Evolutionary conservation across 1,284 basidiomycete genomes (phyloP), one percentile per base, ranked within the genome.

Genomic region (Puccinia polysora): DNA sequence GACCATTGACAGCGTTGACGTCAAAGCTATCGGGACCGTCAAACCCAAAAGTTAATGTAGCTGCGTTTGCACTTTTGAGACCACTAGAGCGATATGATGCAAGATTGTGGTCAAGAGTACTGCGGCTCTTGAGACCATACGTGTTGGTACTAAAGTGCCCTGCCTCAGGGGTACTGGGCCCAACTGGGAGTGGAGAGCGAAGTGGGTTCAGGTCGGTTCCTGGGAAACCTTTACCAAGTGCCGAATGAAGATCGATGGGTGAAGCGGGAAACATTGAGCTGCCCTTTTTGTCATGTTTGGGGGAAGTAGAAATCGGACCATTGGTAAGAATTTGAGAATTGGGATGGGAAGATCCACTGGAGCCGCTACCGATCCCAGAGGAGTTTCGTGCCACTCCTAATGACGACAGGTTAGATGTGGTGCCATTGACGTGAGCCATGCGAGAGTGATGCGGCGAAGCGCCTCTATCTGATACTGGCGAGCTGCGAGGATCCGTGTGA

Each of bases 401-500:
- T n/a, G 43, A 30, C 7, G 43, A 38, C 12, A 56, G 56, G 32
- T 34, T 40, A 45, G 12, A 20, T 20, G 58, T 34, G 10, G 28
- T 34, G 1, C 67, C 56, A 59, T 62, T 70, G 28, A 70, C 36
- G n/a, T 70, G 56, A n/a, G 58, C 58, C 20, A 70, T 58, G 25
- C 68, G 36, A 32, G 68, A 50, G 15, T 62, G 43, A 40, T 50
- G 68, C 4, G 68, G 68, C 38, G 68, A 70, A n/a, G 34, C 45
- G n/a, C 47, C 68, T n/a, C 68, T 34, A 8, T 70, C 68, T n/a
- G 68, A 70, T 18, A 52, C 45, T 20, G 68, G 68, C 0, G 68
- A 70, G 30, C 36, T 58, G 2, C 74, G 70, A n/a, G 74, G 53
- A 43, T 74, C 73, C 52, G 74, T 75, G 59, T 73, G 72, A 15